Evolutionary conservation across 148 eudicot species (phyloP).

Genomic region (Silene conica): DNA sequence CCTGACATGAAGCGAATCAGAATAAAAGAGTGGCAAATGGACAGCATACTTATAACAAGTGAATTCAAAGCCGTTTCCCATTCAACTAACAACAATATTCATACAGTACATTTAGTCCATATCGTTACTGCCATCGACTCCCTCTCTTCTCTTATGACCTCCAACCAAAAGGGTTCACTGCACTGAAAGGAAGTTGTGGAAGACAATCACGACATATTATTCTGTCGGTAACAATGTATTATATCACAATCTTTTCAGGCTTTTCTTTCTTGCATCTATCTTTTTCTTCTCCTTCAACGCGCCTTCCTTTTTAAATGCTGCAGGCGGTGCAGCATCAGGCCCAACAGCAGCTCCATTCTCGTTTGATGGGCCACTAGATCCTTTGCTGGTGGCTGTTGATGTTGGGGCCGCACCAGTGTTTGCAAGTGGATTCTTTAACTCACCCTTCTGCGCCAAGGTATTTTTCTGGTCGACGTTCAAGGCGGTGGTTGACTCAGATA

Average conservation of each 20-base stretch:
- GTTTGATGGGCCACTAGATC: constrained; percentile 28
- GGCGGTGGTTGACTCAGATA: constrained; percentile 69
- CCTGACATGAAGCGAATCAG: no score
- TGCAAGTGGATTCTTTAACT: constrained; percentile 38
- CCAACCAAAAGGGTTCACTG: background rate
- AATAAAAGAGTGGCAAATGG: no score
- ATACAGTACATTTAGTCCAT: constrained; percentile 18
- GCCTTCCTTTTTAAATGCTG: constrained; percentile 48
- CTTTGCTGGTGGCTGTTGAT: constrained; percentile 40
- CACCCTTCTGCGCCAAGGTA: constrained; percentile 43
- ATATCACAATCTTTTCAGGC: constrained; percentile 50
- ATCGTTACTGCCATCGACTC: background rate
- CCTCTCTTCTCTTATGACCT: background rate
- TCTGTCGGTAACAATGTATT: background rate
- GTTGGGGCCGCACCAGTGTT: constrained; percentile 32
- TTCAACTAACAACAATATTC: constrained; percentile 12
- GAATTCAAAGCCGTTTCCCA: constrained; percentile 13
- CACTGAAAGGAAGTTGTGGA: constrained; percentile 3
- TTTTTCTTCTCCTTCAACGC: constrained; percentile 70
- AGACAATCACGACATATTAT: background rate
- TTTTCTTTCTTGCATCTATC: constrained; percentile 87
- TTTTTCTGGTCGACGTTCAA: constrained; percentile 65
- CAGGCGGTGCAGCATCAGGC: constrained; percentile 22
- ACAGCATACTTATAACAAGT: background rate
- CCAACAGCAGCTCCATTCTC: constrained; percentile 48